phyloP scores from a whole-genome alignment of 495 filamentous ascomycete genomes.

The Penicillium coffeae region DNA sequence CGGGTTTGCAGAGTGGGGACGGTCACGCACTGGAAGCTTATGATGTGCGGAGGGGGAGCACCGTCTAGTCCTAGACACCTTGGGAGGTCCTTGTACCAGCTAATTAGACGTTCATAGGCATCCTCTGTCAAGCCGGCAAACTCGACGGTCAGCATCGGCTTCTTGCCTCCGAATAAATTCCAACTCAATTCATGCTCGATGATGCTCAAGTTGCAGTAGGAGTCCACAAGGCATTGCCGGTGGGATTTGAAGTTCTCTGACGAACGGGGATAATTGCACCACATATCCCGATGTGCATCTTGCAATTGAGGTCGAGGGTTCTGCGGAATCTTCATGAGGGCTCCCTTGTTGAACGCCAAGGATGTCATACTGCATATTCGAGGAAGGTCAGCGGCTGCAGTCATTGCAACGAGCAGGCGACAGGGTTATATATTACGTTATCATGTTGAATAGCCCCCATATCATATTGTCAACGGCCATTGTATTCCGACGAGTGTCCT shows the following conservation, averaged over 20 bases:
- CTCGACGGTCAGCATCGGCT: slow-evolving; percentile 11
- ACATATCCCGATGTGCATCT: slow-evolving; percentile 21
- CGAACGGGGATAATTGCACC: slow-evolving; percentile 28
- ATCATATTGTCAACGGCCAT: slow-evolving; percentile 20
- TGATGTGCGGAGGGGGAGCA: slow-evolving; percentile 24
- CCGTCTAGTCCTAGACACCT: slow-evolving; percentile 18
- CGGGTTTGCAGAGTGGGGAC: background rate
- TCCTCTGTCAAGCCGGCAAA: slow-evolving; percentile 14
- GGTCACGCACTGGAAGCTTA: slow-evolving; percentile 29
- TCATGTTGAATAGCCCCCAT: slow-evolving; percentile 33
- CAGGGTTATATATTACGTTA: slow-evolving; percentile 14
- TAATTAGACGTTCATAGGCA: slow-evolving; percentile 22
- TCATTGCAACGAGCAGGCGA: background rate
- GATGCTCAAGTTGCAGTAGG: slow-evolving; percentile 22
- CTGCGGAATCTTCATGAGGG: slow-evolving; percentile 8
- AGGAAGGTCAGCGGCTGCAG: background rate
- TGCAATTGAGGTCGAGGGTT: slow-evolving; percentile 7
- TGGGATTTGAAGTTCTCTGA: slow-evolving; percentile 22
- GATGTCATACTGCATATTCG: slow-evolving; percentile 14
- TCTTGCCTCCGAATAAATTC: slow-evolving; percentile 19
- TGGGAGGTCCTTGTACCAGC: slow-evolving; percentile 30
- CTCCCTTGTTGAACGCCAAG: slow-evolving; percentile 26
- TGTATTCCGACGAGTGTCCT: slow-evolving; percentile 10
- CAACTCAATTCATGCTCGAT: slow-evolving; percentile 24
- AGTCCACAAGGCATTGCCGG: slow-evolving; percentile 24